Evolutionary conservation across 768 basidiomycete genomes (phyloP).

Genomic region (Leccinum arenicola): DNA sequence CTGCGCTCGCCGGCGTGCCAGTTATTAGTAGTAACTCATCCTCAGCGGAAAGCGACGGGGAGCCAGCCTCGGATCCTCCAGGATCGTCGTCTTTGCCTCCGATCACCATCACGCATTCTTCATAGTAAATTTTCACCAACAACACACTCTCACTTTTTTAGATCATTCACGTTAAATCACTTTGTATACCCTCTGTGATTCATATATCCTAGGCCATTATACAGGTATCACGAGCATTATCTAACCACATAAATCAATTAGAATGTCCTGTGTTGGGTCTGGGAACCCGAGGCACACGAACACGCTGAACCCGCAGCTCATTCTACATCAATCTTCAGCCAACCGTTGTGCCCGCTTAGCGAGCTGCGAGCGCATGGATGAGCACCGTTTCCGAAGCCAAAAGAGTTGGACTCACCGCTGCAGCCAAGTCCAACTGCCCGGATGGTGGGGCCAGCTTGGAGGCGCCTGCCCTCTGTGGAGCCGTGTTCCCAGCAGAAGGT

Average conservation of each 20-base stretch:
- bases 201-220: conserved; percentile 13
- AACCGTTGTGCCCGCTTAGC: conserved; percentile 75
- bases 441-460: conserved; percentile 45
- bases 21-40: conserved; percentile 12
- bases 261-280: conserved; percentile 4
- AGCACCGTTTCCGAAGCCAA: background rate
- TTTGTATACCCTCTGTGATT: conserved; percentile 26
- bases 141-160: conserved; percentile 16
- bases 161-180: conserved; percentile 18
- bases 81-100: conserved; percentile 33
- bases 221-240: conserved; percentile 14
- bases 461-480: conserved; percentile 37
- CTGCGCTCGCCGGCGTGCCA: conserved; percentile 20
- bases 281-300: conserved; percentile 1
- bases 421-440: conserved; percentile 78
- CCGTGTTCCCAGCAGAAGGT: conserved; percentile 38
- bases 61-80: conserved; percentile 14
- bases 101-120: conserved; percentile 44
- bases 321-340: conserved; percentile 40
- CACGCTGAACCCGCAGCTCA: background rate
- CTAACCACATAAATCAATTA: conserved; percentile 13
- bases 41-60: conserved; percentile 29
- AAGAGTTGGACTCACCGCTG: conserved; percentile 53
- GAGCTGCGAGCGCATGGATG: conserved; percentile 42
- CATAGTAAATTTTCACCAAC: conserved; percentile 19